A percentile compares a stretch with the other conserved stretches of the same genome.
Evolutionary conservation across 768 basidiomycete species (phyloP).

Genomic region (Podaxis rugospora): DNA sequence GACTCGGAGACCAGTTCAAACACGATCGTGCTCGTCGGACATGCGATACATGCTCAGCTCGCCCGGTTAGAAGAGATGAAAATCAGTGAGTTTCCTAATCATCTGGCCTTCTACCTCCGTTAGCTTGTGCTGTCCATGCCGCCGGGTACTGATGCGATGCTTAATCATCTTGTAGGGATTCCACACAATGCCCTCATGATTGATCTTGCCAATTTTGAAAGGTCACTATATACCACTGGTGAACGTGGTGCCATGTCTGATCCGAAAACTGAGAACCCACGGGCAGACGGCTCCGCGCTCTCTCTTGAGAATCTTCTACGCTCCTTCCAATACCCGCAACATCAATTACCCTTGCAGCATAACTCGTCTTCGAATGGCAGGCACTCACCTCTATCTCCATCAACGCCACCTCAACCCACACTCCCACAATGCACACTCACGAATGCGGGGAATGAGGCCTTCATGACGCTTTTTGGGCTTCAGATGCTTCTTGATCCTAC

Average conservation of each 20-base stretch:
- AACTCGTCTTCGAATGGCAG: slow-evolving; percentile 11
- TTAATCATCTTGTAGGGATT: slow-evolving; percentile 40
- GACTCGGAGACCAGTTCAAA: slow-evolving; percentile 73
- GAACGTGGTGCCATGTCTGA: slow-evolving; percentile 59
- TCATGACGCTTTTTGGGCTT: slow-evolving; percentile 61
- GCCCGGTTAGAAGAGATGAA: slow-evolving; percentile 71
- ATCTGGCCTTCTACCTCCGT: not conserved
- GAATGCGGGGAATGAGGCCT: slow-evolving; percentile 81
- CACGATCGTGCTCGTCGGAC: slow-evolving; percentile 66
- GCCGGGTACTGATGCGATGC: not conserved
- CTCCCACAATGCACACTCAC: slow-evolving; percentile 45
- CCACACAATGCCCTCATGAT: slow-evolving; percentile 70
- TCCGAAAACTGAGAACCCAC: slow-evolving; percentile 48
- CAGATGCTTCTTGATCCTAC: slow-evolving; percentile 65
- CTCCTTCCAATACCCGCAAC: slow-evolving; percentile 27
- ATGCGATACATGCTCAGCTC: slow-evolving; percentile 51
- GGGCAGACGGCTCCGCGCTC: slow-evolving; percentile 49
- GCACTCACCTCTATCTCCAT: slow-evolving; percentile 9
- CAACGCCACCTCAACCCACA: slow-evolving; percentile 14
- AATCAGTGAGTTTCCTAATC: slow-evolving; percentile 51
- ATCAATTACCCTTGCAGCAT: not conserved
- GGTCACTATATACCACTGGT: slow-evolving; percentile 54
- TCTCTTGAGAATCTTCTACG: slow-evolving; percentile 60
- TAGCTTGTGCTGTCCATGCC: not conserved
- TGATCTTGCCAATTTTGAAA: slow-evolving; percentile 63